Base-by-base conservation (phyloP, 2,329 filamentous ascomycete genomes). In the Penicillium sp. region DNA sequence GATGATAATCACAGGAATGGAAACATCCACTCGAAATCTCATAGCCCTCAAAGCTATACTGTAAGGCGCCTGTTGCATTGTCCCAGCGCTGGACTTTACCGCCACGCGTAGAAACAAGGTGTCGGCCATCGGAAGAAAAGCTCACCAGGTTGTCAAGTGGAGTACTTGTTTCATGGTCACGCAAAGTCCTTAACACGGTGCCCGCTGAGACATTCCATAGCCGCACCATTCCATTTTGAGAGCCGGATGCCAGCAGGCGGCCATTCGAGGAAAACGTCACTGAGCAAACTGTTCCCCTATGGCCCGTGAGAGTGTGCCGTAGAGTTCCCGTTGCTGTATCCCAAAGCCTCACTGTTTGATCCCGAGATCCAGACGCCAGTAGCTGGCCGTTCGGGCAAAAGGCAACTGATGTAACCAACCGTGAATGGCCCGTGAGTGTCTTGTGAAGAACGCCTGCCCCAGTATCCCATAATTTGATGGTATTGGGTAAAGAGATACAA, bases 201-300 rank as follows among this genome's bases (percentile, higher is more conserved):
- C 49, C 34, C 27, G 55, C 52, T 9, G 31, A 32, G 4, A 34
- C 18, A 18, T 60, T 47, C 58, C 51, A 61, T 14, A 49, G 44
- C 32, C 39, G 32, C 2, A 54, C 39, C 22, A 38, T 55, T 10
- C 34, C 29, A 39, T 52, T 54, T 14, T n/a, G 2, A n/a, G 45
- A 47, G 5, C 45, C 49, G 18, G 57, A 54, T 36, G 57, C 62
- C 38, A 64, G 21, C 34, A 52, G 45, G 24, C 45, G 43, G 11
- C 60, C 49, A 43, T 64, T 56, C 14, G 54, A 53, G 11, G 60
- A 63, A 54, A 64, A 63, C 22, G 47, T 51, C 22, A 62, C 47
- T 2, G 40, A 51, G 10, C 10, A 10, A 49, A 63, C 57, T 36
- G 1, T 1, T 5, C 36, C 34, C 24, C 27, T 38, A 45, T 60